These are phyloP conservation scores for Diaporthe sp. DNA, from an alignment of 2,329 filamentous ascomycete genomes.

Conservation along the genomic window DNA sequence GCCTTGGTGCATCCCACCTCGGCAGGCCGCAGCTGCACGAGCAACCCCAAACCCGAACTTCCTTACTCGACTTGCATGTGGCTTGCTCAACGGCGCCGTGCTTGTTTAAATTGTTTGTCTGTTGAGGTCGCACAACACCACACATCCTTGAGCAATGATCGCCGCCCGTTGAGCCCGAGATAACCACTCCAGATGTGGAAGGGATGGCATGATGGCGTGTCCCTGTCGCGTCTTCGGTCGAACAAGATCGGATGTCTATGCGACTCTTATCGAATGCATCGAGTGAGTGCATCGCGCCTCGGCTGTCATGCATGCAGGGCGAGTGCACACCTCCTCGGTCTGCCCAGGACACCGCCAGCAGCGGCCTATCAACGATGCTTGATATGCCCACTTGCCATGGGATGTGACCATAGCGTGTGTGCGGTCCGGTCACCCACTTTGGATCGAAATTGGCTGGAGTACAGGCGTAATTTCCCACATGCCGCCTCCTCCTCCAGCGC, in stretches of 20 bases:
- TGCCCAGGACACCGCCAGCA: background rate
- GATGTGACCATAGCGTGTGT: conserved; percentile 17
- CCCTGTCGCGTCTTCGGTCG: conserved; percentile 8
- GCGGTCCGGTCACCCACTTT: conserved; percentile 9
- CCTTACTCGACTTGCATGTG: conserved; percentile 16
- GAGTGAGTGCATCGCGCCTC: conserved; percentile 1
- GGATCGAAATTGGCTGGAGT: conserved; percentile 1
- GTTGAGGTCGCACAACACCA: conserved; percentile 9
- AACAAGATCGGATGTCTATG: conserved; percentile 22
- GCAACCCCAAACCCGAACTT: background rate
- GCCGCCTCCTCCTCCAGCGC: background rate
- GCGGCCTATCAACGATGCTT: conserved; percentile 16
- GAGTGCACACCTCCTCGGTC: conserved; percentile 7
- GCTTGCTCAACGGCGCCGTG: conserved; percentile 14
- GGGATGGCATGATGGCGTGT: background rate
- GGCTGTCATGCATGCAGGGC: conserved; percentile 20
- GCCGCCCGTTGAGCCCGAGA: conserved; percentile 24
- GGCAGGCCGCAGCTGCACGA: conserved; percentile 11
- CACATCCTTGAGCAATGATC: conserved; percentile 7
- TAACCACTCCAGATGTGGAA: conserved; percentile 9
- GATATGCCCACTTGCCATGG: conserved; percentile 24
- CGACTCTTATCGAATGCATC: background rate
- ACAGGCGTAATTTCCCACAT: conserved; percentile 6
- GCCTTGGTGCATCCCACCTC: conserved; percentile 4
- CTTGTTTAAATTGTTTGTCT: conserved; percentile 24